Evolutionary conservation across 78 protist genomes (phyloP), one percentile per base, ranked within the genome.

Genomic region (Dictyostelium brefeldianum): DNA sequence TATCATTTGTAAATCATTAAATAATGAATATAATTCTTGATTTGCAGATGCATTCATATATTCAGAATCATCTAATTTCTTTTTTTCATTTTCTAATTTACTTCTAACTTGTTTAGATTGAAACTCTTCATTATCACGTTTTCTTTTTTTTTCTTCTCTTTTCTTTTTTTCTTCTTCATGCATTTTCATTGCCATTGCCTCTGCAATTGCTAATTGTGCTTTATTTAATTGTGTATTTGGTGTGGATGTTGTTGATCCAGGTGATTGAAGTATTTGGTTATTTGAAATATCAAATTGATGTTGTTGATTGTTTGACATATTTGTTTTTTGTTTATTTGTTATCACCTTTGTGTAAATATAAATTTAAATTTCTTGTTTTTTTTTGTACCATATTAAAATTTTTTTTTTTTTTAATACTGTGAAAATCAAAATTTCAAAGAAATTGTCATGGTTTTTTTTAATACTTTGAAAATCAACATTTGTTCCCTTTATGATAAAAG

Each of bases 1-100:
- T 4, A 96, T 96, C 80, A 89, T 84, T 80, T 96, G 97, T 20
- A 96, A 91, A 82, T 96, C 97, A 64, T 90, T 96, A 81, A 92
- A 96, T 11, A 92, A 53, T n/a, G 83, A 4, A 56, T 96, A 96
- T 31, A 96, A 36, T 36, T 96, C 97, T 48, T 84, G 78, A 81
- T 96, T 96, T 29, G 90, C 3, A 0, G 69, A 17, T 3, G 54
- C 59, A 18, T 80, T 78, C 9, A 65, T 48, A 18, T 18, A 22
- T 36, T 95, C 97, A 17, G 75, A 82, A 1, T 95, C 97, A 25
- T 95, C 97, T 3, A 95, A 22, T 31, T 70, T 59, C 59, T 87
- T 87, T 70, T 54, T 87, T 65, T 87, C 93, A 46, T 7, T 17
- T 36, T 87, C 93, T 10, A 87, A 27, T 62, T 87, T 87, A 18